Evolutionary conservation across 345 rosid species (phyloP).

Genomic region (Linum lewisii): DNA sequence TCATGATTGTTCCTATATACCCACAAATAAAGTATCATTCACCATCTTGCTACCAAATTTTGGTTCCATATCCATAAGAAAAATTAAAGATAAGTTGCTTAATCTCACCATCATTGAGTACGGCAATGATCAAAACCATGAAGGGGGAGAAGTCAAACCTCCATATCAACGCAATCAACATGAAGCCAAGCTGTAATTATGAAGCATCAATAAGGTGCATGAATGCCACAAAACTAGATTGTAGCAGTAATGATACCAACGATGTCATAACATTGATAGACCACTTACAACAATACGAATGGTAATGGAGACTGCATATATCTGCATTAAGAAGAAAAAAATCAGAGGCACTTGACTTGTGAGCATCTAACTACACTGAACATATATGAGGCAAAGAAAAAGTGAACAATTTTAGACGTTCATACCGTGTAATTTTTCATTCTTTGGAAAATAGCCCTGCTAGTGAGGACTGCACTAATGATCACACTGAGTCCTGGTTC

Average conservation of each 20-base stretch:
- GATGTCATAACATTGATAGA: not conserved
- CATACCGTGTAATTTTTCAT: constrained; percentile 92
- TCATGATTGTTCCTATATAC: constrained; percentile 72
- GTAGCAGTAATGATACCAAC: no score
- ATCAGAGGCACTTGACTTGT: not conserved
- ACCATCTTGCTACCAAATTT: not conserved
- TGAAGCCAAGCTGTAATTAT: constrained; percentile 64
- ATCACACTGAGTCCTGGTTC: constrained; percentile 95
- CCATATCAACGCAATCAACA: constrained; percentile 87
- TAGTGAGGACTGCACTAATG: constrained; percentile 83
- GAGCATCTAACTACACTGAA: not conserved
- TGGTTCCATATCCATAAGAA: not conserved
- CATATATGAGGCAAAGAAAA: not conserved
- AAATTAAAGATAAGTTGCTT: not conserved
- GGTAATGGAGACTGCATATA: constrained; percentile 88
- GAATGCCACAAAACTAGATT: not conserved
- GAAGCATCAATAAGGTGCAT: not conserved
- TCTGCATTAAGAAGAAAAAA: constrained; percentile 34
- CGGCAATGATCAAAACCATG: constrained; percentile 90
- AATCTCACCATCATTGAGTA: constrained; percentile 76
- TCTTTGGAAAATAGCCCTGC: constrained; percentile 91
- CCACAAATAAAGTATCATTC: not conserved
- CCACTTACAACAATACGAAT: constrained; percentile 82
- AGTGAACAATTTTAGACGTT: not conserved
- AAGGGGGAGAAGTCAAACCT: constrained; percentile 78